phyloP scores from a whole-genome alignment of 176 grass and related monocot species.

The Lolium perenne region DNA sequence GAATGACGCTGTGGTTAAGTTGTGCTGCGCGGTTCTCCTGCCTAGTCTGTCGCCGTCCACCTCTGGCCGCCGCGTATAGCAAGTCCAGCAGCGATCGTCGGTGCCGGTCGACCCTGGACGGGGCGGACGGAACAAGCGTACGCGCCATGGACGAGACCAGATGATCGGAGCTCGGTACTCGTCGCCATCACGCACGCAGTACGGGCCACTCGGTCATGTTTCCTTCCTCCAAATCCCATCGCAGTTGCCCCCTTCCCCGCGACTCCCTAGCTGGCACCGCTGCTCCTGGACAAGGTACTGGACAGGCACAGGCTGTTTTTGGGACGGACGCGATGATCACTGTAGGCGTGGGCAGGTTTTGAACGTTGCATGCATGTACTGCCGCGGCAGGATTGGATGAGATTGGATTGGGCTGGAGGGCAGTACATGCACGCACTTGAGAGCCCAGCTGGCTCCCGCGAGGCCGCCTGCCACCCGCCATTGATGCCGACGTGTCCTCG shows the following conservation, averaged over 20 bases:
- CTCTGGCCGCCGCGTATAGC: too few relatives aligned
- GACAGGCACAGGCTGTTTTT: constrained; percentile 5
- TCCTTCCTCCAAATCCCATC: background rate
- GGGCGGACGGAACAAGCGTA: background rate
- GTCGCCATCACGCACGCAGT: background rate
- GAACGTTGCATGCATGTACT: background rate
- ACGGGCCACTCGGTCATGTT: background rate
- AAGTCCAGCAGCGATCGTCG: too few relatives aligned
- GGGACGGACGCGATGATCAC: background rate
- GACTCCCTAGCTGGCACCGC: constrained; percentile 26
- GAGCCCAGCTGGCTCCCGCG: constrained; percentile 33
- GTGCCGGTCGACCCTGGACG: too few relatives aligned
- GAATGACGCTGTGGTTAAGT: too few relatives aligned
- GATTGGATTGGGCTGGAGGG: background rate
- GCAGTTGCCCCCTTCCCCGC: too few relatives aligned
- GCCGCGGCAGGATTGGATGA: background rate
- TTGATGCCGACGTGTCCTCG: constrained; percentile 26
- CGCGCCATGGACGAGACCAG: background rate
- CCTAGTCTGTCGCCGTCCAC: too few relatives aligned
- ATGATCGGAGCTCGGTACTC: background rate
- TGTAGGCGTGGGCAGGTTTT: background rate
- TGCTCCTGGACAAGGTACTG: background rate
- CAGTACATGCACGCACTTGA: background rate
- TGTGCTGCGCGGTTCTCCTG: too few relatives aligned
- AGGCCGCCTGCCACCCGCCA: background rate